Base-by-base conservation (phyloP, 257 asterid genomes). In the Cynanchum wilfordii region DNA sequence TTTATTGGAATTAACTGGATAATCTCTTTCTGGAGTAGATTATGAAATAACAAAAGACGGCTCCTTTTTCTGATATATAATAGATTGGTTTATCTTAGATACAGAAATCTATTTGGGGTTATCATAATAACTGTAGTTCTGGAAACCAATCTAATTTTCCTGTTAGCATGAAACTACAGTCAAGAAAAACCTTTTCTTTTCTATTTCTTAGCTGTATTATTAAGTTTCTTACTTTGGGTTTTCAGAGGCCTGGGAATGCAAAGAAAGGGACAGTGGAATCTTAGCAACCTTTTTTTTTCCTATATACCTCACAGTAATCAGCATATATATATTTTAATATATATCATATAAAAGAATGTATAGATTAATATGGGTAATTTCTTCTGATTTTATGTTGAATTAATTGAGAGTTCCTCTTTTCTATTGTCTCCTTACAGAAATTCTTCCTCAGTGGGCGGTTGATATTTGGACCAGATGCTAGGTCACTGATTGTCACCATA, bases 401-500 rank as follows among this genome's bases (percentile, higher is more conserved):
- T 40, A 66, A 44, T 45, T 13, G 22, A 69, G 10, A 16, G 62
- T 71, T 42, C 13, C 50, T 42, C 8, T 27, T 67, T 20, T 54
- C 11, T 3, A 5, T n/a, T 54, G 59, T 64, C 52, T 6, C 15
- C 25, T 54, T 79, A 84, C 92, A 91, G 97, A 91, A 76, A 83
- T 91, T 89, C 85, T 66, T 82, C 49, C 84, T 80, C 55, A 87
- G 84, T 17, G 97, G 89, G 73, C 80, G 97, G 86, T 79, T 89
- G 66, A 73, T 91, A 77, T 89, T 91, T 70, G 97, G 96, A 75
- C 97, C 94, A 25, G 96, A 91, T 70, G 86, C 86, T 27, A 86
- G 77, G 83, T 89, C 92, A 62, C 82, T 91, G 68, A 79, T 86
- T 51, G 77, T 84, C 40, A 86, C 96, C 38, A 30, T 86, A 76